Evolutionary conservation across 2,329 filamentous ascomycete species (phyloP), one percentile per base, ranked within the genome.

Genomic region (Beauveria pseudobassiana): DNA sequence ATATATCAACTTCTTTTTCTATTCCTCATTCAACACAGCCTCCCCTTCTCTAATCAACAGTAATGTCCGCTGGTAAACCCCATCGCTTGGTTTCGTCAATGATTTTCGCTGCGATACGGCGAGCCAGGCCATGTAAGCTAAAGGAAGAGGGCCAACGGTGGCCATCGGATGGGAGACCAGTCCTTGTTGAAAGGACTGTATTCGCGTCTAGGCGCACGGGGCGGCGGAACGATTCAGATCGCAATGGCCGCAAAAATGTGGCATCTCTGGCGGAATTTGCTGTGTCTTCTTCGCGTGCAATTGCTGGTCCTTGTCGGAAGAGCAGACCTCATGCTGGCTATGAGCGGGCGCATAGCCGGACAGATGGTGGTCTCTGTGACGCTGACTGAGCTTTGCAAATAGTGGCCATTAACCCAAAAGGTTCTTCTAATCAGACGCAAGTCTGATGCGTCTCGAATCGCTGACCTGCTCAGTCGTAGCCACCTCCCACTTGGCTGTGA

Each of bases 401-500:
- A 49, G 40, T 26, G 55, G 45, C 7, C n/a, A 18, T 48, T 48
- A 20, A 34, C 28, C 28, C 40, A 20, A 43, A 57, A 57, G 12
- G 22, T 18, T 38, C 7, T 42, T 26, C 7, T 40, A 22, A 28
- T 57, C 30, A 48, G n/a, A 42, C n/a, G 18, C 34, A 49, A 42
- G 24, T 38, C 22, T 16, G 22, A 16, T 22, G 30, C 55, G 30
- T 50, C 30, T 28, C 14, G 8, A 9, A 49, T 42, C 18, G n/a
- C 10, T 14, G 26, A 38, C 12, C 24, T 26, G 20, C 71, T 82
- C 80, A 82, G 70, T 82, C 80, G 66, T 81, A 82, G 63, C 80
- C 80, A 22, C 82, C 79, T 65, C 91, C 92, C 67, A 97, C 87
- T 76, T 98, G 95, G 78, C 92, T 97, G 64, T 93, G 93, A 77